Evolutionary conservation across 1,139 yeast species (phyloP).

Genomic region (Pichia sp.): DNA sequence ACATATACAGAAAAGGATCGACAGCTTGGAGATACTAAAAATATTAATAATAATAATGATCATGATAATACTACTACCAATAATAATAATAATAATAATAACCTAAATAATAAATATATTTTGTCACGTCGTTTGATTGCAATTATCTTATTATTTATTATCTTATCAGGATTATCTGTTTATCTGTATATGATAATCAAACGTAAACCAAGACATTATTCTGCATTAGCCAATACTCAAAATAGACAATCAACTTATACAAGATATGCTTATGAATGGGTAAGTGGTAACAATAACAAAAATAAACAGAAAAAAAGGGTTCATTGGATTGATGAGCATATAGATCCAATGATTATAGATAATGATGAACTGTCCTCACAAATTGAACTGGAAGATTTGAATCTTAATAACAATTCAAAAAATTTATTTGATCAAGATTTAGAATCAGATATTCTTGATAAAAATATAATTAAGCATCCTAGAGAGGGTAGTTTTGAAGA

Average conservation of each 20-base stretch:
- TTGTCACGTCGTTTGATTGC: not conserved
- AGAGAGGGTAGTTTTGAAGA: slow-evolving; percentile 9
- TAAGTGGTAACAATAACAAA: slow-evolving; percentile 1
- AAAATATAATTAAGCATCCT: not conserved
- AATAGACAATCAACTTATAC: slow-evolving; percentile 6
- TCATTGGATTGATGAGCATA: slow-evolving; percentile 41
- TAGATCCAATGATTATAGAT: slow-evolving; percentile 33
- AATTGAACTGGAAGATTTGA: slow-evolving; percentile 8
- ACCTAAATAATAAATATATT: too few species aligned
- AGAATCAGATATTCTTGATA: not conserved
- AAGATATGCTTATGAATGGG: slow-evolving; percentile 13
- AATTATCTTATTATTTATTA: slow-evolving; percentile 1
- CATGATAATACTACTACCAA: too few species aligned
- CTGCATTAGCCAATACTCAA: slow-evolving; percentile 9
- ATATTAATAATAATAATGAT: too few species aligned
- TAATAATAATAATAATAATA: too few species aligned
- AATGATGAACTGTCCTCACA: not conserved
- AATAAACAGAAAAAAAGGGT: slow-evolving; percentile 47
- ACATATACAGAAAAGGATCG: not conserved
- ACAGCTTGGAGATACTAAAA: too few species aligned
- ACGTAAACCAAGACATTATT: slow-evolving; percentile 6
- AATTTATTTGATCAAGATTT: not conserved
- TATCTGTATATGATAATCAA: slow-evolving; percentile 27
- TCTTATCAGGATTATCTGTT: slow-evolving; percentile 19
- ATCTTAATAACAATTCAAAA: not conserved